Evolutionary conservation across 768 basidiomycete genomes (phyloP).

Genomic region (Hypsizygus marmoreus): DNA sequence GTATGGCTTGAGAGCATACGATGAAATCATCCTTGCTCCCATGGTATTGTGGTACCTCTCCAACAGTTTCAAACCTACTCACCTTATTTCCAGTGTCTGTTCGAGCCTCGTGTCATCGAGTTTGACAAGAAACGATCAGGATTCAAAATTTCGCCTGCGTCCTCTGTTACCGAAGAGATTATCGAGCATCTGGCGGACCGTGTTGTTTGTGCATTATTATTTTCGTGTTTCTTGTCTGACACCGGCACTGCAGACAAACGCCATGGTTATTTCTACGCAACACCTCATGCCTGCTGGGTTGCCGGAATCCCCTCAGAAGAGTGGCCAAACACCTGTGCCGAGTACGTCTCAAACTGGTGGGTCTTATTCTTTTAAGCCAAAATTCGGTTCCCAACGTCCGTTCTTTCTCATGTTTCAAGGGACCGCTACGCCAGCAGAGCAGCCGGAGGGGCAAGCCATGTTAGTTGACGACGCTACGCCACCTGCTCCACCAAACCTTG

Average conservation of each 20-base stretch:
- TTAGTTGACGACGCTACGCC: slow-evolving; percentile 33
- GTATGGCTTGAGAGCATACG: slow-evolving; percentile 88
- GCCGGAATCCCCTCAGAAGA: slow-evolving; percentile 25
- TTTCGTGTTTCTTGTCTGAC: slow-evolving; percentile 8
- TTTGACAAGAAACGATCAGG: slow-evolving; percentile 75
- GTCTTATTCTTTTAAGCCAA: not conserved
- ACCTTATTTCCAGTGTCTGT: slow-evolving; percentile 85
- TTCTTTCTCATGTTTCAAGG: slow-evolving; percentile 8
- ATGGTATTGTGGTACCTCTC: too few species aligned
- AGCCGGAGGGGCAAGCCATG: slow-evolving; percentile 33
- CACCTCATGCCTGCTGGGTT: slow-evolving; percentile 58
- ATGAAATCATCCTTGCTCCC: slow-evolving; percentile 93
- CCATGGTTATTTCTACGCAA: slow-evolving; percentile 89
- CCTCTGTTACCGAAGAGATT: slow-evolving; percentile 77
- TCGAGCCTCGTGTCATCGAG: slow-evolving; percentile 91
- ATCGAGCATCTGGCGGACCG: slow-evolving; percentile 55
- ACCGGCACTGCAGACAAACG: slow-evolving; percentile 81
- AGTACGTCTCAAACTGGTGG: slow-evolving; percentile 17
- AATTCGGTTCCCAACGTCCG: not conserved
- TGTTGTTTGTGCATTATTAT: slow-evolving; percentile 40
- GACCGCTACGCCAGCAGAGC: slow-evolving; percentile 23
- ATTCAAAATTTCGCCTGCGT: slow-evolving; percentile 46
- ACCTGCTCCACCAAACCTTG: slow-evolving; percentile 20
- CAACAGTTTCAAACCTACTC: too few species aligned
- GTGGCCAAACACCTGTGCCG: slow-evolving; percentile 6